Evolutionary conservation across 129 eudicot genomes (phyloP).

Genomic region (Artemisia tridentata): DNA sequence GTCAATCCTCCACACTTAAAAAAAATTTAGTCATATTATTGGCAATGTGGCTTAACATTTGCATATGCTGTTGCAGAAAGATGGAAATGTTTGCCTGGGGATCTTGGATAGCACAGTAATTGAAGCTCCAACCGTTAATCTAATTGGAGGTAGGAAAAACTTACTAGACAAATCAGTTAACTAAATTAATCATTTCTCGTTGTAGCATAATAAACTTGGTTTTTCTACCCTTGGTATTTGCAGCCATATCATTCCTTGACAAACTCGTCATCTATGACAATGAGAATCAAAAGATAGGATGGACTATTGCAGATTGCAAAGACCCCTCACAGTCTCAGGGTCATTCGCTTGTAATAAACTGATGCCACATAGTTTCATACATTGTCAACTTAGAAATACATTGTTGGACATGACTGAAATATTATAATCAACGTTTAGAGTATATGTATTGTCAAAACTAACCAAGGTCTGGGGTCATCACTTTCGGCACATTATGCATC

Average conservation of each 20-base stretch:
- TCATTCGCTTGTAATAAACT: not conserved
- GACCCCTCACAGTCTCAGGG: not conserved
- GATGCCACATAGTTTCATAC: too few relatives aligned
- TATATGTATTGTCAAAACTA: too few relatives aligned
- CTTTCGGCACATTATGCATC: too few relatives aligned
- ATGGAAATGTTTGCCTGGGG: conserved; percentile 23
- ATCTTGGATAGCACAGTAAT: conserved; percentile 9
- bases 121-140: not conserved
- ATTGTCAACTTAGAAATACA: too few relatives aligned
- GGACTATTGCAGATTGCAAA: conserved; percentile 21
- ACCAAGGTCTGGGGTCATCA: too few relatives aligned
- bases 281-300: conserved; percentile 18
- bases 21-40: too few relatives aligned
- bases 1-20: not conserved
- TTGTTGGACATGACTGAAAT: too few relatives aligned
- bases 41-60: not conserved
- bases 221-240: conserved; percentile 8
- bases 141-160: conserved; percentile 13
- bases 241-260: conserved; percentile 25
- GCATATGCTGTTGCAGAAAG: conserved; percentile 13
- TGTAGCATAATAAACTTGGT: not conserved
- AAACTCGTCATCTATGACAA: conserved; percentile 25
- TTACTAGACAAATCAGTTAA: not conserved
- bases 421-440: too few relatives aligned
- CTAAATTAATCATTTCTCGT: not conserved